These are phyloP conservation scores for Cercospora sojina DNA, from an alignment of 2,329 filamentous ascomycete species.

Conservation along the genomic window DNA sequence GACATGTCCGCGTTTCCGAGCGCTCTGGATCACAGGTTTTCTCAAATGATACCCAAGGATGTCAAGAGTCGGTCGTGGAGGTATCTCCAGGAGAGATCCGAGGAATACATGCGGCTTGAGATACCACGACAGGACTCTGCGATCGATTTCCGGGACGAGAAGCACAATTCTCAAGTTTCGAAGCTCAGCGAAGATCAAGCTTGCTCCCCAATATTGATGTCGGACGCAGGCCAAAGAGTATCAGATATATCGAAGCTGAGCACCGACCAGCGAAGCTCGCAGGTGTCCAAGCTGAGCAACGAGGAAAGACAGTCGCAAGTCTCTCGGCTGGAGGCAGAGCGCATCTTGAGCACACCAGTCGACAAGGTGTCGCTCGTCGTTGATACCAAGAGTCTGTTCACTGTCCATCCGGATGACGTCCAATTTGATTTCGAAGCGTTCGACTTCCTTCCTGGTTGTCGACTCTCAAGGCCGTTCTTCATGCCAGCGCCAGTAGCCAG, in stretches of 20 bases:
- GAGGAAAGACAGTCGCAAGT: not conserved
- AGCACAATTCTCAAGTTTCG: not conserved
- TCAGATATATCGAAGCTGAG: constrained; percentile 2
- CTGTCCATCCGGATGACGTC: constrained; percentile 4
- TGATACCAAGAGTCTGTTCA: constrained; percentile 3
- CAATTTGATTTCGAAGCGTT: constrained; percentile 7
- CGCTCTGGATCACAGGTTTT: not conserved
- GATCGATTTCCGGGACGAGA: not conserved
- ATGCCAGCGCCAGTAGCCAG: constrained; percentile 4
- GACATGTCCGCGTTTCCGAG: constrained; percentile 8
- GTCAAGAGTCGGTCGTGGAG: constrained; percentile 9
- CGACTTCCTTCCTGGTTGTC: constrained; percentile 6
- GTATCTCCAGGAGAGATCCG: not conserved
- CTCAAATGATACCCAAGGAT: constrained; percentile 5
- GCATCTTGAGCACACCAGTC: not conserved
- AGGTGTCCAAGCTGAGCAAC: not conserved
- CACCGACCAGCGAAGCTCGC: not conserved
- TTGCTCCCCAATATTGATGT: not conserved
- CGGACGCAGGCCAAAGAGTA: not conserved
- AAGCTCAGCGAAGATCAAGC: constrained; percentile 8
- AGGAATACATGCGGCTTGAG: not conserved
- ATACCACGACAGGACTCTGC: constrained; percentile 8
- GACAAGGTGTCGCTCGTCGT: not conserved
- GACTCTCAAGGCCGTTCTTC: constrained; percentile 4
- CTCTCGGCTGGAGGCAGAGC: not conserved